phyloP scores from a whole-genome alignment of 768 basidiomycete genomes.

The Lyophyllum shimeji region DNA sequence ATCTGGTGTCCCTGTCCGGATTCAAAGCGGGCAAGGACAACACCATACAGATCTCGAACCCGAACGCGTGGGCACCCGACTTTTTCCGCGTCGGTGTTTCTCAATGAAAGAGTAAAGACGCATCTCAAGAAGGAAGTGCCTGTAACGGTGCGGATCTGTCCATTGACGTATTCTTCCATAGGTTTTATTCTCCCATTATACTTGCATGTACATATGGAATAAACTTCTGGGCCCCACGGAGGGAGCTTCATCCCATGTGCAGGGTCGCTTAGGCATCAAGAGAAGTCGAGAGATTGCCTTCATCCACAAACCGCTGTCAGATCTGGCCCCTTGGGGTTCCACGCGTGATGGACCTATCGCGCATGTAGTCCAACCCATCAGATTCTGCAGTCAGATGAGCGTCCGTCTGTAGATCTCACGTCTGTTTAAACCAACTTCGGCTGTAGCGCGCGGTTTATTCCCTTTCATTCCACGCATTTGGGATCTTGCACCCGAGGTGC shows the following conservation, averaged over 20 bases:
- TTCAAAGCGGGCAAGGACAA: constrained; percentile 46
- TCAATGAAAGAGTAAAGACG: constrained; percentile 12
- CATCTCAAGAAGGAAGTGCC: no score
- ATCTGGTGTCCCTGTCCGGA: constrained; percentile 39
- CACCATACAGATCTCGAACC: constrained; percentile 44
- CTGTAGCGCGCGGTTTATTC: neutral
- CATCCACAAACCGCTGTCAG: neutral
- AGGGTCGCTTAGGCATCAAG: no score
- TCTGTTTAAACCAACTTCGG: neutral
- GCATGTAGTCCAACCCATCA: constrained; percentile 3
- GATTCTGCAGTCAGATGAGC: constrained; percentile 5
- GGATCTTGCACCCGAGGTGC: neutral
- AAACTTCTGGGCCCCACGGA: neutral
- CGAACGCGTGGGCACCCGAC: constrained; percentile 40
- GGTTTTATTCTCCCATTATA: no score
- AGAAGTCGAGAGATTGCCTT: constrained; percentile 5
- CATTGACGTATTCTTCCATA: no score
- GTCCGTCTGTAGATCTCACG: constrained; percentile 3
- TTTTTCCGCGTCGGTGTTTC: constrained; percentile 40
- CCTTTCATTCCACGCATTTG: neutral
- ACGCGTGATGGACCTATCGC: neutral
- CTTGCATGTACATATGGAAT: no score
- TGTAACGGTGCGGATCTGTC: no score
- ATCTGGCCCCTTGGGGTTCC: constrained; percentile 5
- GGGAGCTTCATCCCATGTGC: neutral